phyloP scores from a whole-genome alignment of 306 rosid genomes.

The Canavalia ensiformis region DNA sequence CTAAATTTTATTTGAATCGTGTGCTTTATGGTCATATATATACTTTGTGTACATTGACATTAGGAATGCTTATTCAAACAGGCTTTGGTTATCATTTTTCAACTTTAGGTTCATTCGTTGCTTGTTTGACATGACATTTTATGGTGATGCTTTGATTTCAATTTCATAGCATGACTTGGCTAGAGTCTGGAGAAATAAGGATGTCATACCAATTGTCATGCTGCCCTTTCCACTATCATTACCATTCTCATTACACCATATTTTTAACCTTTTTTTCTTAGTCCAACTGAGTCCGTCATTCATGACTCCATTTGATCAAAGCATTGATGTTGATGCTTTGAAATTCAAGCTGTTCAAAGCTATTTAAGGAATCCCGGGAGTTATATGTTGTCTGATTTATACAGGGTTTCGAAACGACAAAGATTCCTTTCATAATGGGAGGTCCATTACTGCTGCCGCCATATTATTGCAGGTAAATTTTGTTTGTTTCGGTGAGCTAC shows the following conservation, averaged over 20 bases:
- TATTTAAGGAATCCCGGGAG: constrained; percentile 53
- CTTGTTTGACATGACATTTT: constrained; percentile 58
- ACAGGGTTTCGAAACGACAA: constrained; percentile 71
- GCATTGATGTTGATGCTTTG: constrained; percentile 56
- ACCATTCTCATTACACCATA: constrained; percentile 61
- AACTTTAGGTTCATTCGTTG: constrained; percentile 51
- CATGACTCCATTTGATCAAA: constrained; percentile 55
- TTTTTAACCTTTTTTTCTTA: constrained; percentile 21
- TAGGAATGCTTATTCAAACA: constrained; percentile 64
- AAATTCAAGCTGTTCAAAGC: constrained; percentile 57
- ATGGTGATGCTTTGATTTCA: constrained; percentile 53
- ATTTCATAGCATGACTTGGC: constrained; percentile 56
- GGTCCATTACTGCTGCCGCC: constrained; percentile 68
- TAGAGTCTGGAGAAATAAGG: constrained; percentile 53
- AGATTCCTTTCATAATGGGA: constrained; percentile 63
- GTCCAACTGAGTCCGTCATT: constrained; percentile 45
- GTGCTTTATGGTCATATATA: constrained; percentile 58
- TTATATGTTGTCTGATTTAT: constrained; percentile 75
- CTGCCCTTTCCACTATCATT: constrained; percentile 50
- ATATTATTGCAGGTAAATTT: constrained; percentile 63
- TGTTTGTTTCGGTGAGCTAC: constrained; percentile 50
- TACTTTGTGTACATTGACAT: constrained; percentile 61
- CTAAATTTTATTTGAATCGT: constrained; percentile 60
- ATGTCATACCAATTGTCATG: constrained; percentile 52
- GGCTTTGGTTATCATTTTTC: constrained; percentile 44